These are phyloP conservation scores for Phytophthora tentaculata DNA, from an alignment of 352 stramenopile species.

Conservation along the genomic window DNA sequence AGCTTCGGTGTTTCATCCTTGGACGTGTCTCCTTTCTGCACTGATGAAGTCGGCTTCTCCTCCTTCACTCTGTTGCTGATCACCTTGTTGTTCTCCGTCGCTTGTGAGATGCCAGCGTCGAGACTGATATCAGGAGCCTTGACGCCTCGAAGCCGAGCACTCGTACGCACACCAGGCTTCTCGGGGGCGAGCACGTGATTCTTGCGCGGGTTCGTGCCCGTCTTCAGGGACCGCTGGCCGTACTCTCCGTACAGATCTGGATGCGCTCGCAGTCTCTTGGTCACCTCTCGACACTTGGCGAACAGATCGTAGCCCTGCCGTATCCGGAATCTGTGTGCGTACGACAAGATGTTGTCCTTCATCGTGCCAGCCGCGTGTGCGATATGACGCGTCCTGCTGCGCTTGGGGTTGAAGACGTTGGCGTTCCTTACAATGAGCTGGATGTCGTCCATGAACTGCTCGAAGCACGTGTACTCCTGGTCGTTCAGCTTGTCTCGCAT, in stretches of 20 bases:
- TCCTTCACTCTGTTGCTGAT: constrained; percentile 32
- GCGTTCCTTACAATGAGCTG: constrained; percentile 90
- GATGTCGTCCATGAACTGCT: constrained; percentile 90
- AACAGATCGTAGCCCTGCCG: constrained; percentile 91
- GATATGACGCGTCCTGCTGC: constrained; percentile 74
- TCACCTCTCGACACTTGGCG: constrained; percentile 82
- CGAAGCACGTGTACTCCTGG: constrained; percentile 88
- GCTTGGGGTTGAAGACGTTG: constrained; percentile 90
- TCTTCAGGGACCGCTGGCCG: constrained; percentile 31
- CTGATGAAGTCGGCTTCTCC: constrained; percentile 21
- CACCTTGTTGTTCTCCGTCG: constrained; percentile 10
- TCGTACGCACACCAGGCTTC: constrained; percentile 34
- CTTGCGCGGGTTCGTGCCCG: constrained; percentile 22
- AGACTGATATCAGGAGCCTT: constrained; percentile 50
- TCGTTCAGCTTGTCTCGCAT: constrained; percentile 92
- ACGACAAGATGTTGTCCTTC: constrained; percentile 91
- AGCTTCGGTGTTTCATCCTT: constrained; percentile 9
- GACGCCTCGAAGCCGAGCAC: constrained; percentile 52
- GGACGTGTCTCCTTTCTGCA: neutral
- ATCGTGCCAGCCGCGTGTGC: constrained; percentile 84
- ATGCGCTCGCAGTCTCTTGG: constrained; percentile 62
- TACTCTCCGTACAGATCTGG: constrained; percentile 52
- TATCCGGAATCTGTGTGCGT: constrained; percentile 86
- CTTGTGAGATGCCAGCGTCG: constrained; percentile 23
- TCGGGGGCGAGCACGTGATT: constrained; percentile 12